Evolutionary conservation across 1,284 basidiomycete species (phyloP).

Genomic region (Coriolopsis trogii): DNA sequence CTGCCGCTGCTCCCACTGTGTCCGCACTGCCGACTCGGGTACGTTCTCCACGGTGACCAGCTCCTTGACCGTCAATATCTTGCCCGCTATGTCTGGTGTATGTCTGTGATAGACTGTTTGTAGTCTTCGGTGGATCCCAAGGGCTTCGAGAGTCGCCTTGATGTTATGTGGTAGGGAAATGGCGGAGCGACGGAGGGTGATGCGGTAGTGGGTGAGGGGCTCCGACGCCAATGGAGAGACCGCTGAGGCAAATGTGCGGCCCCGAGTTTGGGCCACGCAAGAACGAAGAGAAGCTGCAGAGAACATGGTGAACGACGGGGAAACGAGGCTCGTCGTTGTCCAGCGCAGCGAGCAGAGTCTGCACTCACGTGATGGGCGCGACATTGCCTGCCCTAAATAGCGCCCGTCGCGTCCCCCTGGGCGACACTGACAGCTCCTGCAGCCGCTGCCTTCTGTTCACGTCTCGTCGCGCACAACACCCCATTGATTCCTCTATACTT

Average conservation of each 20-base stretch:
- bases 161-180: slow-evolving; percentile 77
- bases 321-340: slow-evolving; percentile 10
- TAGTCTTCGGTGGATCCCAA: slow-evolving; percentile 79
- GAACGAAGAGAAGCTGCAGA: slow-evolving; percentile 13
- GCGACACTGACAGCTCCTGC: not conserved
- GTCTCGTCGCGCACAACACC: too few species aligned
- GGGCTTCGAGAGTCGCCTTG: slow-evolving; percentile 72
- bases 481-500: too few species aligned
- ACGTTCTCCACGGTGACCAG: slow-evolving; percentile 88
- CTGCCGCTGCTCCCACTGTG: slow-evolving; percentile 63
- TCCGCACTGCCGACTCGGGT: slow-evolving; percentile 59
- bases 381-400: slow-evolving; percentile 30
- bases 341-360: slow-evolving; percentile 13
- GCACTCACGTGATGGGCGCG: slow-evolving; percentile 25
- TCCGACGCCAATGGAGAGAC: slow-evolving; percentile 18
- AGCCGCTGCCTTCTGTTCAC: not conserved
- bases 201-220: slow-evolving; percentile 76
- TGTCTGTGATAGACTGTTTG: slow-evolving; percentile 83
- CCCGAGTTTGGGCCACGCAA: too few species aligned
- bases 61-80: slow-evolving; percentile 84
- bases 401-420: slow-evolving; percentile 16
- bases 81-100: slow-evolving; percentile 75
- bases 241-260: not conserved
- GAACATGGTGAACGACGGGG: slow-evolving; percentile 12
- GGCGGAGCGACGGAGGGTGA: slow-evolving; percentile 82